Base-by-base conservation (phyloP, 2,329 filamentous ascomycete species). In the Anthostomella pinea region DNA sequence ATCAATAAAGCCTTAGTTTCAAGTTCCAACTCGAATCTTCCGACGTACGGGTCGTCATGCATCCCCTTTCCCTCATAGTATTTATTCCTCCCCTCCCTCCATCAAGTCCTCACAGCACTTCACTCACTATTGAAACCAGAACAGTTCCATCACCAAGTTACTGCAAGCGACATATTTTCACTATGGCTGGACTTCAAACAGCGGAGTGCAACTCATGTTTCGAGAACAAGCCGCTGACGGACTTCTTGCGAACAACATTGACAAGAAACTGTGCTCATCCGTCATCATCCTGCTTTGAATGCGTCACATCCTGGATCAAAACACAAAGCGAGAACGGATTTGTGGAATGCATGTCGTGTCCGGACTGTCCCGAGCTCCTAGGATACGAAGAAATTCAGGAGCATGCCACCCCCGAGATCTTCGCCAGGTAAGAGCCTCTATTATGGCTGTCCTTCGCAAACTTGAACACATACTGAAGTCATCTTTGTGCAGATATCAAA, bases 311-410 rank as follows among this genome's bases (percentile, higher is more conserved):
- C 10, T 43, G 15, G 7, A 32, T 52, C 8, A 38, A 44, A 19
- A 36, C 38, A 19, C 41, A 51, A 38, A 29, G 39, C 18, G 14
- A 17, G 16, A 30, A 43, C 8, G 21, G 19, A 3, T 10, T 37
- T 2, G 9, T 30, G 5, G 33, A 33, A 11, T 28, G 33, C 9
- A 17, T 41, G 5, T 35, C 13, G 8, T 81, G 77, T 33, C 73
- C 75, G 0, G 68, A 75, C 32, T 81, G 77, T 43, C 48, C 61
- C 3, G 58, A 57, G 17, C 45, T 50, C 0, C 56, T 81, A 2
- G 48, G 59, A 7, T 68, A 70, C 42, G 52, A 58, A 11, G 68
- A 72, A 13, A 62, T 80, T 3, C 60, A 66, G 39, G 56, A 57
- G 0, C 68, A 66, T 35, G 72, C 74, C 2, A 63, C 69, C 11